A percentile compares a stretch with the other conserved stretches of the same genome.
phyloP scores from a whole-genome alignment of 495 filamentous ascomycete species.

The Penicillium canariense region DNA sequence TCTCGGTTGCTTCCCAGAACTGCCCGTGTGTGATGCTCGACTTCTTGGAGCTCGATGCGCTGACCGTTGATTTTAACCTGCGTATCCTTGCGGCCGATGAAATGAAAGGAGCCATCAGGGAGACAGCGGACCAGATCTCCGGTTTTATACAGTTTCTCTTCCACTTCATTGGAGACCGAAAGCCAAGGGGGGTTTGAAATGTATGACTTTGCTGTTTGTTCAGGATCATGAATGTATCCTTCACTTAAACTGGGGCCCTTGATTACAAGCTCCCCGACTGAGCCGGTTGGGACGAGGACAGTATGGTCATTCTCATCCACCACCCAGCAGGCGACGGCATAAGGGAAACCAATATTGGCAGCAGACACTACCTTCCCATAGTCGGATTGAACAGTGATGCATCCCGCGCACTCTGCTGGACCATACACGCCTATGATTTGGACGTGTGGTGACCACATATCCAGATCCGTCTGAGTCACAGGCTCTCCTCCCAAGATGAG shows the following conservation, averaged over 20 bases:
- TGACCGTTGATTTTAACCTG: constrained; percentile 71
- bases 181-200: constrained; percentile 12
- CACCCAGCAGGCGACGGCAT: not conserved
- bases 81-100: constrained; percentile 69
- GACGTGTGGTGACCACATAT: constrained; percentile 15
- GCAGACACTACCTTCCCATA: constrained; percentile 25
- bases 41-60: constrained; percentile 39
- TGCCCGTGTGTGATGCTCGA: constrained; percentile 4
- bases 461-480: constrained; percentile 8
- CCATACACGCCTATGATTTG: constrained; percentile 34
- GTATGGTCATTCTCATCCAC: constrained; percentile 11
- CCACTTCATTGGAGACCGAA: not conserved
- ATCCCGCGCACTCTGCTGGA: constrained; percentile 35
- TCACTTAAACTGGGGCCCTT: constrained; percentile 40
- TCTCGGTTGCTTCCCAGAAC: no score
- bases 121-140: constrained; percentile 72
- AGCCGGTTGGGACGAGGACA: constrained; percentile 38
- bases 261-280: constrained; percentile 45
- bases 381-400: constrained; percentile 13
- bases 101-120: constrained; percentile 65
- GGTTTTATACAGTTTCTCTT: constrained; percentile 56
- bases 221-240: constrained; percentile 39
- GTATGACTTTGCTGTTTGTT: constrained; percentile 34
- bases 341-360: constrained; percentile 13
- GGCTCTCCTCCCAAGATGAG: constrained; percentile 26